Percentiles rank a stretch among this genome's conserved stretches.
Conservation (phyloP, 345 rosid genomes). For the Pseudoturritis turrita region DNA sequence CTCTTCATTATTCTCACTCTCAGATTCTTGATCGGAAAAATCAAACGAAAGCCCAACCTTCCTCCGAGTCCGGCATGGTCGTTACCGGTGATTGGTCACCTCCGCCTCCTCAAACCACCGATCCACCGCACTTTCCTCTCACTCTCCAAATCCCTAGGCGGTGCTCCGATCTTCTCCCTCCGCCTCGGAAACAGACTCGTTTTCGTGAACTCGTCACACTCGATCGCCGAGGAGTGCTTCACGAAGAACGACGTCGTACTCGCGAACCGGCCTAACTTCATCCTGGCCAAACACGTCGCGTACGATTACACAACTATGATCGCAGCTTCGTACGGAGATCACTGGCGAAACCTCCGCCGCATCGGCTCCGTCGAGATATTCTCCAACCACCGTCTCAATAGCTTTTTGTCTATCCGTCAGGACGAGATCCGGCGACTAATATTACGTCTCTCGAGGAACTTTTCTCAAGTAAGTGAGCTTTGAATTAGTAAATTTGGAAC, state of each 20-base stretch:
- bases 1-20: neutral
- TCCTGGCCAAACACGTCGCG: constrained; percentile 26
- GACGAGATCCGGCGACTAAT: constrained; percentile 40
- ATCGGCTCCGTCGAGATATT: constrained; percentile 40
- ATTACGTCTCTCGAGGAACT: constrained; percentile 11
- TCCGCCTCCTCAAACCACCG: constrained; percentile 26
- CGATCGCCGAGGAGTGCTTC: constrained; percentile 46
- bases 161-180: constrained; percentile 43
- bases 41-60: constrained; percentile 20
- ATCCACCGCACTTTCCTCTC: constrained; percentile 23
- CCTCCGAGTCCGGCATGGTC: constrained; percentile 44
- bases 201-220: constrained; percentile 38
- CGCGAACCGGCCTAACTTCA: constrained; percentile 41
- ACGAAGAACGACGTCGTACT: constrained; percentile 45
- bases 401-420: constrained; percentile 19
- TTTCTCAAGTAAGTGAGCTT: constrained; percentile 9
- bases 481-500: neutral
- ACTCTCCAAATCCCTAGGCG: constrained; percentile 26
- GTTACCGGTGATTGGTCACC: constrained; percentile 28
- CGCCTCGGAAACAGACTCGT: constrained; percentile 41
- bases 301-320: constrained; percentile 37
- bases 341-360: constrained; percentile 63
- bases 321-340: constrained; percentile 41
- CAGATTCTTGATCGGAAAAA: neutral
- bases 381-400: constrained; percentile 35